These are phyloP conservation scores for Penicillium sp. DNA, from an alignment of 2,329 filamentous ascomycete genomes.

Conservation along the genomic window DNA sequence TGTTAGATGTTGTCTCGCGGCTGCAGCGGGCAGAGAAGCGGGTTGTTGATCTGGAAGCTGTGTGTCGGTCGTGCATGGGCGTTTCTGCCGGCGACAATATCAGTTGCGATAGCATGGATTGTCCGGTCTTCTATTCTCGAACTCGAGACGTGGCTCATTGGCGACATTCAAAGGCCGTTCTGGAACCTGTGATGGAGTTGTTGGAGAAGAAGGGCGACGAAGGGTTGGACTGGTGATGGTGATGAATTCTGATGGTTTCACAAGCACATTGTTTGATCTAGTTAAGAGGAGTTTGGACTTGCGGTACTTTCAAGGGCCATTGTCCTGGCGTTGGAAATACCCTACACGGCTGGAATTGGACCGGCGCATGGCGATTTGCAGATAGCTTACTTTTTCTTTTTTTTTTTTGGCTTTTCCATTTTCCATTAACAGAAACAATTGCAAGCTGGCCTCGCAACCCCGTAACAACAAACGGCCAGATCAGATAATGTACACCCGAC, in stretches of 20 bases:
- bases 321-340: conserved; percentile 12
- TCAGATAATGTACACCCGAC: no score
- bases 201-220: conserved; percentile 36
- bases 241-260: no score
- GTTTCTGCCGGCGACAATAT: conserved; percentile 72
- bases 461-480: no score
- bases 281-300: background rate
- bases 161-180: conserved; percentile 35
- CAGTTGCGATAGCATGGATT: conserved; percentile 86
- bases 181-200: conserved; percentile 38
- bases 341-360: conserved; percentile 3
- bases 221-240: conserved; percentile 38
- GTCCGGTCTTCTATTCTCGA: conserved; percentile 76
- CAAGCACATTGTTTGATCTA: no score
- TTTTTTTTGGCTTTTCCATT: background rate
- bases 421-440: no score
- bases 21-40: conserved; percentile 63
- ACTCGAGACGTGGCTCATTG: conserved; percentile 39
- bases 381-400: no score
- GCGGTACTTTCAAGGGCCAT: background rate
- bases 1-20: conserved; percentile 62
- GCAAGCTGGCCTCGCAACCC: no score
- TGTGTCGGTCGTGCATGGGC: conserved; percentile 79
- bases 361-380: no score
- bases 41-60: conserved; percentile 60